Evolutionary conservation across 805 yeast genomes (phyloP), one percentile per base, ranked within the genome.

Genomic region (Wickerhamomyces hampshirensis): DNA sequence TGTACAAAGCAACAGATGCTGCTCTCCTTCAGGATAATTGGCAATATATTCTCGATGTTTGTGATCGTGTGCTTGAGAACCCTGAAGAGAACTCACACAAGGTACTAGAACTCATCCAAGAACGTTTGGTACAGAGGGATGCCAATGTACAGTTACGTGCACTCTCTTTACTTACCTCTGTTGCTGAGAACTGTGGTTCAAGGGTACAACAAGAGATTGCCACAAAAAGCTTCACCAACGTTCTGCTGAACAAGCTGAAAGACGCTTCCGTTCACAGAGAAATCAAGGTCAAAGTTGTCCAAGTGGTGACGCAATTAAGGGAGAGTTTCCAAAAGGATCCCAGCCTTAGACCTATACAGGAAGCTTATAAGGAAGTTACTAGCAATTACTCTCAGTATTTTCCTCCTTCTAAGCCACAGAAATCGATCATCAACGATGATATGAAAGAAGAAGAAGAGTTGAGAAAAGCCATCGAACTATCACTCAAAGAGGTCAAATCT

Each of bases 131-230:
- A 18, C 65, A 66, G 26, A 60, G 64, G 18, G 80, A 79, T 49
- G 89, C 84, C 15, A 84, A 83, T 54, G 77, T 79, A 4, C 72
- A 80, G 28, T 56, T 84, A 34, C 68, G 84, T 51, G 60, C 83
- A 0, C 51, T 84, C 14, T 61, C 80, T 0, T 47, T 76, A 31
- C 53, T 80, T 15, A 69, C 72, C 19, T 74, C 87, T 5, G 50
- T 84, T 19, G 85, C 87, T 3, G 87, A 82, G 53, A 84, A 83
- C 56, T 82, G 91, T 57, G 89, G 89, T 4, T 75, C 86, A 10
- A 68, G 77, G 53, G 69, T 77, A 63, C 76, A 74, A 47, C 78
- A 67, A 40, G 77, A 75, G 46, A 71, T 84, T 26, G 77, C 84
- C 14, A 69, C 83, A 15, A 68, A 70, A 43, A 46, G 63, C 3